phyloP scores from a whole-genome alignment of 352 stramenopile genomes.

The Phytophthora boehmeriae region DNA sequence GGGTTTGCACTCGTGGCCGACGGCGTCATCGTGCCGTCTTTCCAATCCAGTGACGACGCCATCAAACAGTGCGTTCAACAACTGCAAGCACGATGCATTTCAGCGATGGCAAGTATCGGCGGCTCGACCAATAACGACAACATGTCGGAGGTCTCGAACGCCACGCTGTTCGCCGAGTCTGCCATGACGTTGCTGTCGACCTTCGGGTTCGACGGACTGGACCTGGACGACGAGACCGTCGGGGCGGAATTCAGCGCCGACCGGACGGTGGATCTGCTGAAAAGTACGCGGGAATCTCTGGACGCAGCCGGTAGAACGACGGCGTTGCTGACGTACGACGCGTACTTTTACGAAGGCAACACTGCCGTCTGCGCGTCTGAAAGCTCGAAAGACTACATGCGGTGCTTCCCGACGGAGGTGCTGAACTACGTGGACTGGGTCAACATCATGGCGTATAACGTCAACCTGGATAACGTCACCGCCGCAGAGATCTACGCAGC shows the following conservation, averaged over 20 bases:
- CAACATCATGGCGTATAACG: conserved; percentile 89
- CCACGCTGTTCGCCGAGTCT: conserved; percentile 52
- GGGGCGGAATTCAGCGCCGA: conserved; percentile 57
- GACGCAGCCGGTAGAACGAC: conserved; percentile 28
- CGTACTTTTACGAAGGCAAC: conserved; percentile 70
- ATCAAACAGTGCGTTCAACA: conserved; percentile 63
- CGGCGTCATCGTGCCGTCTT: conserved; percentile 52
- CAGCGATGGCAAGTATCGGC: conserved; percentile 63
- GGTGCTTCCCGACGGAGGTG: conserved; percentile 64
- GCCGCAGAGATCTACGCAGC: conserved; percentile 54
- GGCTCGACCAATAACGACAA: conserved; percentile 78
- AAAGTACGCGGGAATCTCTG: conserved; percentile 52
- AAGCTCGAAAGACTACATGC: conserved; percentile 43
- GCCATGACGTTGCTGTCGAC: conserved; percentile 54
- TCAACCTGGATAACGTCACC: conserved; percentile 43
- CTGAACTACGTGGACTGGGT: conserved; percentile 73
- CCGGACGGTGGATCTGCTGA: conserved; percentile 52
- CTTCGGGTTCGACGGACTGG: conserved; percentile 74
- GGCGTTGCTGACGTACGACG: conserved; percentile 74
- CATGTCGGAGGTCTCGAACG: conserved; percentile 51
- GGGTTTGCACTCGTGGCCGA: conserved; percentile 73
- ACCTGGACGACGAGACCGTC: conserved; percentile 80
- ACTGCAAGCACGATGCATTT: conserved; percentile 67
- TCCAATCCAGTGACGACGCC: conserved; percentile 62
- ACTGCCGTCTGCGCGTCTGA: conserved; percentile 57